Evolutionary conservation across 345 rosid genomes (phyloP).

Genomic region (Microcos paniculata): DNA sequence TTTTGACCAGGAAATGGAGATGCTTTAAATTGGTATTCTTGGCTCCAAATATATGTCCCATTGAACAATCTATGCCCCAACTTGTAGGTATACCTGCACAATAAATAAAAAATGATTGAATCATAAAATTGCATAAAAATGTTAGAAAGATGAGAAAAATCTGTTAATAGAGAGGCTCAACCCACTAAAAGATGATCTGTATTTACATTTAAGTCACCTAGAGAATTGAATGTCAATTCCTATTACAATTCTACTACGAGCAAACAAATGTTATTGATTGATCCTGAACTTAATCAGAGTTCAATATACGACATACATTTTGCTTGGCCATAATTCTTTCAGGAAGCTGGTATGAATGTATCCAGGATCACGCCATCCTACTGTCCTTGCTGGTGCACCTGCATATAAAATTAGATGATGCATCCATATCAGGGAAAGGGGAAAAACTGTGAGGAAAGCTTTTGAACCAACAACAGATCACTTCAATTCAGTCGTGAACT

Average conservation of each 20-base stretch:
- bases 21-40: slow-evolving; percentile 54
- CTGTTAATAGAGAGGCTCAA: too few species aligned
- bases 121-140: neutral
- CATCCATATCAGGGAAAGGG: neutral
- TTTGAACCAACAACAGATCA: neutral
- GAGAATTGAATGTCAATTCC: neutral
- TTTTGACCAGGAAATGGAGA: slow-evolving; percentile 74
- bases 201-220: neutral
- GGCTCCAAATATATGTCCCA: slow-evolving; percentile 59
- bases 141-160: neutral
- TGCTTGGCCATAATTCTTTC: slow-evolving; percentile 24
- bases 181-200: too few species aligned
- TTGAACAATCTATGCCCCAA: slow-evolving; percentile 53
- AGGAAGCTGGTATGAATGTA: slow-evolving; percentile 23
- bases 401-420: neutral
- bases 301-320: slow-evolving; percentile 29
- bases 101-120: neutral
- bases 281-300: neutral
- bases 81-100: slow-evolving; percentile 53
- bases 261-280: neutral
- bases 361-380: slow-evolving; percentile 32
- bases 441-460: too few species aligned
- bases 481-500: neutral
- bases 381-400: slow-evolving; percentile 36
- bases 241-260: neutral